A percentile compares a stretch with the other conserved stretches of the same genome.
These are phyloP conservation scores for Geranium rotundifolium DNA, from an alignment of 345 rosid genomes.

Conservation along the genomic window DNA sequence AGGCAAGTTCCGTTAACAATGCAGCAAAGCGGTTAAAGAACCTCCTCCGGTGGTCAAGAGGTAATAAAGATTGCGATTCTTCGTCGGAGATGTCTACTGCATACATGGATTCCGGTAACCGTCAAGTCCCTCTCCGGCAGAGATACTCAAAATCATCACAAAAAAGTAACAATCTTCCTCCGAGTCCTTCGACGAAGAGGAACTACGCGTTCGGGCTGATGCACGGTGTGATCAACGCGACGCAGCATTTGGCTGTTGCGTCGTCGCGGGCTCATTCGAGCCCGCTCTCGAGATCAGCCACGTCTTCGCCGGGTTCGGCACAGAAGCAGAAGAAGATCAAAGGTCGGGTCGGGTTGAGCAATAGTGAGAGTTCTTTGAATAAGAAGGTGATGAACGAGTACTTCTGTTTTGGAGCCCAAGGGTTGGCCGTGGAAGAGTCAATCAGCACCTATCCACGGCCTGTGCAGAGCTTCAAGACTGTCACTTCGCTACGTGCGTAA, in stretches of 20 bases:
- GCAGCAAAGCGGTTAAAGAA: slow-evolving; percentile 50
- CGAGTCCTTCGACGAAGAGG: slow-evolving; percentile 60
- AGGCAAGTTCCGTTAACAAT: slow-evolving; percentile 18
- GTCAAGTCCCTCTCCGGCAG: slow-evolving; percentile 57
- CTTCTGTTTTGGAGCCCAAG: slow-evolving; percentile 58
- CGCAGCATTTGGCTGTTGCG: slow-evolving; percentile 23
- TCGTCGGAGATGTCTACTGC: slow-evolving; percentile 16
- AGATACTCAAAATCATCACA: slow-evolving; percentile 39
- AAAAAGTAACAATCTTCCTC: slow-evolving; percentile 38
- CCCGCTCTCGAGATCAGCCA: slow-evolving; percentile 25
- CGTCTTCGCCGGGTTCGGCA: slow-evolving; percentile 13
- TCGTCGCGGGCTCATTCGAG: slow-evolving; percentile 31
- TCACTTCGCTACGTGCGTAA: slow-evolving; percentile 4
- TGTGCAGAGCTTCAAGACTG: not conserved
- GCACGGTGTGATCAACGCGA: slow-evolving; percentile 65
- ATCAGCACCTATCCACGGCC: slow-evolving; percentile 2
- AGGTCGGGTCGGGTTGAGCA: slow-evolving; percentile 2
- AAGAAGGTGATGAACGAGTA: slow-evolving; percentile 53
- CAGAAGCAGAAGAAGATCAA: too few relatives aligned
- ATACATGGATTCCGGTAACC: slow-evolving; percentile 15
- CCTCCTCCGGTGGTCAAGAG: slow-evolving; percentile 56
- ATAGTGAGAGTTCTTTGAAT: slow-evolving; percentile 30
- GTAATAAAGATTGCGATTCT: slow-evolving; percentile 26
- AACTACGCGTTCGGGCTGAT: slow-evolving; percentile 49
- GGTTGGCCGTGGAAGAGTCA: slow-evolving; percentile 38